Evolutionary conservation across 2,329 filamentous ascomycete genomes (phyloP), one percentile per base, ranked within the genome.

Genomic region (Colletotrichum limetticola): DNA sequence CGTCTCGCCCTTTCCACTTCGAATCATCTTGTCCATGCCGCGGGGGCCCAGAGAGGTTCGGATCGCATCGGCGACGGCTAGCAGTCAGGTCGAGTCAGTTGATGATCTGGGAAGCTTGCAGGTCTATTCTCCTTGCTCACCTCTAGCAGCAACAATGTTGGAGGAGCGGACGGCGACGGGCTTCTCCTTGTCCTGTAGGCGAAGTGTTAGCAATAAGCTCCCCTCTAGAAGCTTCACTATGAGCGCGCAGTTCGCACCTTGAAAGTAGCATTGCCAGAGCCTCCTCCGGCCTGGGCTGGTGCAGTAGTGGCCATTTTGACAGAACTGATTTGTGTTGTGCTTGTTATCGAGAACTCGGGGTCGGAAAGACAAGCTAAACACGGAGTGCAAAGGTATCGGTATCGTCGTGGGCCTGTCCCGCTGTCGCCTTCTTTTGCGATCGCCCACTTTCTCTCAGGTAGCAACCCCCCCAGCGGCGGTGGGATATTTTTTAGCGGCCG

Each of bases 1-100:
- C 71, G 95, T 98, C 85, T 97, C 94, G 86, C 96, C 97, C 86
- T 95, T 98, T 82, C 95, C 94, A 74, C 93, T 97, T 88, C 97
- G 94, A 79, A 99, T 98, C 95, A 98, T 98, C 89, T 98, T 98
- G 87, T 98, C 95, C 95, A 98, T 98, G 82, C 97, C 97, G 84
- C 97, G 92, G 77, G 97, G 97, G 76, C 97, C 97, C 77, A 99
- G 89, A 75, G 97, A 98, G 32, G 96, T 98, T 88, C 97, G 91
- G 83, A 99, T 97, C 78, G 97, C 97, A 90, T 99, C 97, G 83
- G 97, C 93, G 81, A 99, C 96, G 82, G 97, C 97, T 97, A 76
- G 74, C 73, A 30, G 65, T 6, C 24, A 30, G 8, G 11, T 12
- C 28, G 57, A 42, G 74, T 82, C 68, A 79, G 78, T 68, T 68